Evolutionary conservation across 2,329 filamentous ascomycete species (phyloP).

Genomic region (Fusarium coffeatum): DNA sequence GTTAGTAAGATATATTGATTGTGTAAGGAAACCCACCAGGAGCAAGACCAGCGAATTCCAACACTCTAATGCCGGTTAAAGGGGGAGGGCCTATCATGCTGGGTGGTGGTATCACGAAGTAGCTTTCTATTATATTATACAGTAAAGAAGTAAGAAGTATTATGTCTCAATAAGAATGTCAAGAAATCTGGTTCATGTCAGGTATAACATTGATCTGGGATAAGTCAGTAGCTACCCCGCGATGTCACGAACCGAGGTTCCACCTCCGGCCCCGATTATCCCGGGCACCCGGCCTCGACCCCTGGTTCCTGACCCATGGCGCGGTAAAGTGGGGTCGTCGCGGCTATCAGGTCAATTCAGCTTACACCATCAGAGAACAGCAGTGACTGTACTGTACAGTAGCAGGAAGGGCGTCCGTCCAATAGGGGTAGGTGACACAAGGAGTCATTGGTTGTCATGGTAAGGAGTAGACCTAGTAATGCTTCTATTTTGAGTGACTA

Average conservation of each 20-base stretch:
- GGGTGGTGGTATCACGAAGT: background rate
- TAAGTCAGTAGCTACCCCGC: slow-evolving; percentile 21
- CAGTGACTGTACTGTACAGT: background rate
- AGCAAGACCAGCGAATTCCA: slow-evolving; percentile 71
- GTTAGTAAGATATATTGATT: background rate
- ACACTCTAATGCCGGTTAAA: slow-evolving; percentile 65
- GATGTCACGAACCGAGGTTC: slow-evolving; percentile 41
- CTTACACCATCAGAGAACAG: background rate
- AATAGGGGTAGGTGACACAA: background rate
- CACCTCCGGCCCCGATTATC: slow-evolving; percentile 8
- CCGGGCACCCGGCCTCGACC: background rate
- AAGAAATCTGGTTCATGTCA: background rate
- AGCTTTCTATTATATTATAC: background rate
- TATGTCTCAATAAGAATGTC: background rate
- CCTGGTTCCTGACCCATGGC: background rate
- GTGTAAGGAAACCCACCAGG: slow-evolving; percentile 60
- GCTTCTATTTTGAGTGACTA: background rate
- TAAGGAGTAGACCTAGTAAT: background rate
- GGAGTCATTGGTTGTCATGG: background rate
- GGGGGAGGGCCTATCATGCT: slow-evolving; percentile 50
- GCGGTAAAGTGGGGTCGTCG: slow-evolving; percentile 5
- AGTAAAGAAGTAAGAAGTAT: background rate
- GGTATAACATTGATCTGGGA: background rate
- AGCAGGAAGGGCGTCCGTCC: background rate
- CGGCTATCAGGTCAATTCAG: slow-evolving; percentile 3